These are phyloP conservation scores for Spergularia bocconei DNA, from an alignment of 148 eudicot genomes.

Conservation along the genomic window DNA sequence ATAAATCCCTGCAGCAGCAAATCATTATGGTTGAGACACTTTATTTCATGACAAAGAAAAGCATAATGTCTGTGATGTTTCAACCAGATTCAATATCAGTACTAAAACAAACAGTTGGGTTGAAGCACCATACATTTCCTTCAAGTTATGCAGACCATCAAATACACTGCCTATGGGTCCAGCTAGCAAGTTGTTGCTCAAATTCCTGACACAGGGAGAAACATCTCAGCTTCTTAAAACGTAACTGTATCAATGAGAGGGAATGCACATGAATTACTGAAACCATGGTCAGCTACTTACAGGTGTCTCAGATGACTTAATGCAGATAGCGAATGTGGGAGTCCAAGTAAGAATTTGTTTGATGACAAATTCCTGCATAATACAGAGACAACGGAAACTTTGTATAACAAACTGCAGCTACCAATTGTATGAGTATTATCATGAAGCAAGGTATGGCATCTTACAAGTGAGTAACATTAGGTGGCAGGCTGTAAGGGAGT, in stretches of 20 bases:
- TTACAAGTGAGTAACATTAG: slow-evolving; percentile 75
- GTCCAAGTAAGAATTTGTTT: slow-evolving; percentile 52
- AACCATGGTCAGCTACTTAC: slow-evolving; percentile 44
- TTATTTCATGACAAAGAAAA: background rate
- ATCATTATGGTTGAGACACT: background rate
- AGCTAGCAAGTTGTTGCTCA: slow-evolving; percentile 73
- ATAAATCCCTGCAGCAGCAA: slow-evolving; percentile 67
- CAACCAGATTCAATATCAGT: background rate
- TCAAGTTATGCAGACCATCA: slow-evolving; percentile 53
- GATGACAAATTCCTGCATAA: slow-evolving; percentile 66
- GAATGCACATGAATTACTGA: background rate
- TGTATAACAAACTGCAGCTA: background rate
- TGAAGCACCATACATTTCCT: slow-evolving; percentile 60
- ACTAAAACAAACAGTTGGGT: background rate
- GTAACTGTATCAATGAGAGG: background rate
- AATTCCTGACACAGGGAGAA: slow-evolving; percentile 53
- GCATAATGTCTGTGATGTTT: background rate
- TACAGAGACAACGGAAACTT: background rate
- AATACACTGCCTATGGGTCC: slow-evolving; percentile 78
- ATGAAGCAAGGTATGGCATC: slow-evolving; percentile 14
- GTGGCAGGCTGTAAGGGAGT: slow-evolving; percentile 70
- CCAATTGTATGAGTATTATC: background rate
- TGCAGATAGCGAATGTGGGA: slow-evolving; percentile 63
- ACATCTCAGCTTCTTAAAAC: slow-evolving; percentile 2
- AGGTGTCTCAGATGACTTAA: slow-evolving; percentile 64